Evolutionary conservation across 306 rosid species (phyloP).

Genomic region (Acacia confusa): DNA sequence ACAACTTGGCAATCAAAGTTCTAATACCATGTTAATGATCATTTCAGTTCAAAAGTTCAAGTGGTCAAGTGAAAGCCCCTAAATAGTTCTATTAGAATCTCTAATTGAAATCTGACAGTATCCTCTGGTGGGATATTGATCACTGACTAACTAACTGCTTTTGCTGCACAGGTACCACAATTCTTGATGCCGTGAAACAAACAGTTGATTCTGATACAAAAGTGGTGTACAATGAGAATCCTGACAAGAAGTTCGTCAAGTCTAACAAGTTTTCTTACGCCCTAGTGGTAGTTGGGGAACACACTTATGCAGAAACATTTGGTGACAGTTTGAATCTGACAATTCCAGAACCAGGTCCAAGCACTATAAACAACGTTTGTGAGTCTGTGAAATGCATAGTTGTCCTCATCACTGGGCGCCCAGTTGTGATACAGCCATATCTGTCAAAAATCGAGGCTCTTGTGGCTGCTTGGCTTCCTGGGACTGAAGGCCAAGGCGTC

Average conservation of each 20-base stretch:
- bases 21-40: neutral
- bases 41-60: neutral
- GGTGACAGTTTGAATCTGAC: constrained; percentile 79
- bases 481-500: constrained; percentile 95
- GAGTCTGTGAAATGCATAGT: constrained; percentile 64
- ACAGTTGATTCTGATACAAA: constrained; percentile 66
- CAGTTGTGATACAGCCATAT: constrained; percentile 78
- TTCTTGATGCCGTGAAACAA: constrained; percentile 69
- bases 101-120: neutral
- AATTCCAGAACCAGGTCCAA: constrained; percentile 72
- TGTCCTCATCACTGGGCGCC: constrained; percentile 80
- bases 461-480: constrained; percentile 97
- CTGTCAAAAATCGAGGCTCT: constrained; percentile 66
- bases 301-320: constrained; percentile 73
- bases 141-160: neutral
- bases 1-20: neutral
- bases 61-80: neutral
- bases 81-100: neutral
- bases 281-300: constrained; percentile 86
- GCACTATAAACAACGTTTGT: constrained; percentile 70
- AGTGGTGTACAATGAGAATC: constrained; percentile 75
- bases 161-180: constrained; percentile 67
- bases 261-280: constrained; percentile 68
- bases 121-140: neutral
- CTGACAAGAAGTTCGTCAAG: constrained; percentile 58